These are phyloP conservation scores for Calocybe gambosa DNA, from an alignment of 1,284 basidiomycete species.

Conservation along the genomic window DNA sequence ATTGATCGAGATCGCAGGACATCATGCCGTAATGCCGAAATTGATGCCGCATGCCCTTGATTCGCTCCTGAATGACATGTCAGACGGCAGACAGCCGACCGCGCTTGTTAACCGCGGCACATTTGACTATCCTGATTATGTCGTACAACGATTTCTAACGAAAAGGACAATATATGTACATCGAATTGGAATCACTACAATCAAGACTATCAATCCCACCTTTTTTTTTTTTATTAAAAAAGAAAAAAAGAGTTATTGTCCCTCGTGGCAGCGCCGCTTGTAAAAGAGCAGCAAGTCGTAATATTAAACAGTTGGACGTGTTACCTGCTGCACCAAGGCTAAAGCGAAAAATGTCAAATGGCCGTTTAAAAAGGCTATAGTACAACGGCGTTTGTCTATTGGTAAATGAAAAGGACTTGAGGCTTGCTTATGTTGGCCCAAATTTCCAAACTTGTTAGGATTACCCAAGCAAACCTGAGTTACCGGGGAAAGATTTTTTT, in stretches of 20 bases:
- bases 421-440: constrained; percentile 12
- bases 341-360: too few relatives aligned
- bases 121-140: not conserved
- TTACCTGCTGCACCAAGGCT: too few relatives aligned
- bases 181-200: too few relatives aligned
- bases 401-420: not conserved
- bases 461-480: constrained; percentile 36
- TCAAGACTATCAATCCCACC: not conserved
- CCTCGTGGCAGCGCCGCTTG: too few relatives aligned
- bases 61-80: not conserved
- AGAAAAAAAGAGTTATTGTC: too few relatives aligned
- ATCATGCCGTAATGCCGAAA: constrained; percentile 11
- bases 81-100: not conserved
- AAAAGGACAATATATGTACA: too few relatives aligned
- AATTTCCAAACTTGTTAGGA: constrained; percentile 28
- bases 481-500: constrained; percentile 26
- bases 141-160: not conserved
- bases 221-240: too few relatives aligned
- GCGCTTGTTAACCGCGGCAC: not conserved
- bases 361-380: too few relatives aligned
- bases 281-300: too few relatives aligned
- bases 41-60: not conserved
- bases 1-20: constrained; percentile 6
- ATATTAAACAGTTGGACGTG: too few relatives aligned
- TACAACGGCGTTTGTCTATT: too few relatives aligned